These are phyloP conservation scores for Patellifolia procumbens DNA, from an alignment of 179 eudicot genomes.

Conservation along the genomic window DNA sequence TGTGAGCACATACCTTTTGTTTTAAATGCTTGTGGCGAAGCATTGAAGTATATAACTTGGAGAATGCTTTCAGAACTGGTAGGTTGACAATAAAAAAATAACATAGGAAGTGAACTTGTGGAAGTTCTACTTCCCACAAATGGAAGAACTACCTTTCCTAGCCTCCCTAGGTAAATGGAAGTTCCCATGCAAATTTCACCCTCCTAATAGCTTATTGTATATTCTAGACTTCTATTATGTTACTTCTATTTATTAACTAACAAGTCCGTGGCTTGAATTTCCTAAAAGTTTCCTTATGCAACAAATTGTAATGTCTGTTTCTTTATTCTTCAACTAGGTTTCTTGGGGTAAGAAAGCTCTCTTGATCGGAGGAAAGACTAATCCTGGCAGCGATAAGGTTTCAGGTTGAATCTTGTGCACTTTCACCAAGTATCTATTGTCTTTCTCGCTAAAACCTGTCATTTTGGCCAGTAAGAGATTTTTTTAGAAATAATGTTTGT, in stretches of 20 bases:
- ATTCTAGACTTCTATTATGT: neutral
- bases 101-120: too few species aligned
- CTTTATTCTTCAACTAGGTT: conserved; percentile 48
- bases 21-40: too few species aligned
- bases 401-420: conserved; percentile 55
- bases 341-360: conserved; percentile 93
- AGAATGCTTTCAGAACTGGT: too few species aligned
- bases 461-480: neutral
- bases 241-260: too few species aligned
- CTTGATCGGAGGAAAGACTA: conserved; percentile 86
- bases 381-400: conserved; percentile 66
- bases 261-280: neutral
- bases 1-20: too few species aligned
- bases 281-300: neutral
- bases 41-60: too few species aligned
- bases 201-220: neutral
- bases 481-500: conserved; percentile 1
- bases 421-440: conserved; percentile 2
- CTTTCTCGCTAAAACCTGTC: neutral
- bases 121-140: too few species aligned
- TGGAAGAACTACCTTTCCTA: too few species aligned
- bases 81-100: too few species aligned
- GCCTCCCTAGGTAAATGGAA: too few species aligned
- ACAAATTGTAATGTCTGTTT: neutral
- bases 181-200: too few species aligned